Evolutionary conservation across 306 rosid species (phyloP).

Genomic region (Citrullus amarus): DNA sequence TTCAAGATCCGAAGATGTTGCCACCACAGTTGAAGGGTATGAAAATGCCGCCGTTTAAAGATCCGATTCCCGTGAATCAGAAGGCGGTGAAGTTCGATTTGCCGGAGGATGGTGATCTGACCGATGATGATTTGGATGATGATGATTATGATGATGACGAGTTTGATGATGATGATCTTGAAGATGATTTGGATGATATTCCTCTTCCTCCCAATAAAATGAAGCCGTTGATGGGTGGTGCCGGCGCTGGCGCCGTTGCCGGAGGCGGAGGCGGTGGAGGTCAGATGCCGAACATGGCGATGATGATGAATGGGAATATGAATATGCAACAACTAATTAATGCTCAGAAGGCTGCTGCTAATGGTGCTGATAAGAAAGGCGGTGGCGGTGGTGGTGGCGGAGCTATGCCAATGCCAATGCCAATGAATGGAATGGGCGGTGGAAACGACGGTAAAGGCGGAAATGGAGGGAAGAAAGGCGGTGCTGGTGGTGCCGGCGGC

Average conservation of each 20-base stretch:
- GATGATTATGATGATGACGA: constrained; percentile 26
- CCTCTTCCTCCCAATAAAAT: constrained; percentile 25
- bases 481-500: constrained; percentile 14
- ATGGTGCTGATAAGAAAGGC: not conserved
- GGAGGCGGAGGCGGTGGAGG: not conserved
- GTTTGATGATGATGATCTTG: constrained; percentile 20
- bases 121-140: constrained; percentile 28
- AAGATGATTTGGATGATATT: constrained; percentile 41
- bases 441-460: constrained; percentile 29
- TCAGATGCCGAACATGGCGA: constrained; percentile 20
- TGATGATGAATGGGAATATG: constrained; percentile 22
- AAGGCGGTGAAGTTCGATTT: constrained; percentile 45
- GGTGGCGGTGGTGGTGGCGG: constrained; percentile 3
- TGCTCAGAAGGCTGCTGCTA: constrained; percentile 36
- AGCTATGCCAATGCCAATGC: constrained; percentile 13
- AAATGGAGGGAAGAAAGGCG: constrained; percentile 36
- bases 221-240: constrained; percentile 29
- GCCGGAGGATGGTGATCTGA: constrained; percentile 35
- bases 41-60: constrained; percentile 24
- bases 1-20: constrained; percentile 57
- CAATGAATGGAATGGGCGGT: constrained; percentile 18
- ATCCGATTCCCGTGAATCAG: constrained; percentile 24
- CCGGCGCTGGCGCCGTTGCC: constrained; percentile 9
- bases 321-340: constrained; percentile 18
- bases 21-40: constrained; percentile 43